Base-by-base conservation (phyloP, 148 eudicot genomes). In the Polygonum maritimum region DNA sequence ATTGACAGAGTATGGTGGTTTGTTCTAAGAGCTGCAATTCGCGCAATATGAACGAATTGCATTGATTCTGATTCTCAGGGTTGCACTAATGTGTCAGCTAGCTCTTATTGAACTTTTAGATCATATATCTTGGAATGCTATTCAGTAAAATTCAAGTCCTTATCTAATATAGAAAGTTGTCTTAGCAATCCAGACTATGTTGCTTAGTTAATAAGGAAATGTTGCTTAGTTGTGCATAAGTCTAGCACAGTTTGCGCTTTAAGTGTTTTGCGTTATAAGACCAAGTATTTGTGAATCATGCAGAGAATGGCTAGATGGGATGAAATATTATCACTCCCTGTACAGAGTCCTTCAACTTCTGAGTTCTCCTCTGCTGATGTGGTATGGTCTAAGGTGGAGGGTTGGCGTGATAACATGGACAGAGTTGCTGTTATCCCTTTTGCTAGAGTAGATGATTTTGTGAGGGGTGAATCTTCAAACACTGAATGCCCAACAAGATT, bases 221-320 rank as follows among this genome's bases (percentile, higher is more conserved):
- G n/a, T n/a, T n/a, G n/a, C n/a, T n/a, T n/a, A n/a, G n/a, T n/a
- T n/a, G n/a, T n/a, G n/a, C n/a, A n/a, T n/a, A n/a, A n/a, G n/a
- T n/a, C n/a, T n/a, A n/a, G n/a, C n/a, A n/a, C n/a, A n/a, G n/a
- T n/a, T n/a, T n/a, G n/a, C n/a, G n/a, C n/a, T 57, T 57, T 57
- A 10, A 57, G 33, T 57, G 31, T 21, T 19, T 31, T 21, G 19
- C 10, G 10, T 18, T 57, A 5, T 57, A 57, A 57, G 7, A 57
- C 21, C 11, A 21, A 21, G 7, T 57, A 65, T 65, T 65, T 65
- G 18, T 33, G 35, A 65, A 33, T 63, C 40, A 35, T 65, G 70
- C 70, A 65, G 70, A n/a, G n/a, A n/a, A 94, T 94, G 98, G 91
- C 97, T 44, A 88, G 98, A 80, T 94, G 98, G 98, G 98, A 94